Conservation (phyloP, 2,329 filamentous ascomycete species). For the Venturia aucupariae region DNA sequence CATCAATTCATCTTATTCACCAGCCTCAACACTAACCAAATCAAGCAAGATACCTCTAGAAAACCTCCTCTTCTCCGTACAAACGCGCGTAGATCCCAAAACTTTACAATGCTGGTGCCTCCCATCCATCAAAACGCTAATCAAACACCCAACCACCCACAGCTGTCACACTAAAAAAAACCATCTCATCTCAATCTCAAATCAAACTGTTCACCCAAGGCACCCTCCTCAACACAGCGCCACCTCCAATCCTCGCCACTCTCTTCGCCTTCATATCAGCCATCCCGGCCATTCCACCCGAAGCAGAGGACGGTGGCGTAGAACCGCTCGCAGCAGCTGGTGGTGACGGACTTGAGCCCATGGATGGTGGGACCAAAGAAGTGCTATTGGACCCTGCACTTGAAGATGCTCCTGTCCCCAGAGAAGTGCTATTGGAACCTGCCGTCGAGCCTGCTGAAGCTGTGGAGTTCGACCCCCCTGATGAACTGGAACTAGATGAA, state of each 20-base stretch:
- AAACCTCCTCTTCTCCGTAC: too few species aligned
- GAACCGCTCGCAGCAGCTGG: neutral
- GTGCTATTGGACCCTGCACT: neutral
- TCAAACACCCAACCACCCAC: neutral
- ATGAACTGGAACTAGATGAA: neutral
- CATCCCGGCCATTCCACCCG: neutral
- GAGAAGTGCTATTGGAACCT: neutral
- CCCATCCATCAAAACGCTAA: neutral
- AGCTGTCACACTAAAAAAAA: too few species aligned
- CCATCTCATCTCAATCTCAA: neutral
- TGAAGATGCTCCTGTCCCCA: neutral
- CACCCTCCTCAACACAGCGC: neutral
- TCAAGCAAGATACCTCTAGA: too few species aligned
- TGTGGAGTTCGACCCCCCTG: neutral
- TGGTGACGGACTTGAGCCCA: neutral
- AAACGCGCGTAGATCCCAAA: too few species aligned
- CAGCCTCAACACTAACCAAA: too few species aligned
- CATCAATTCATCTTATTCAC: too few species aligned
- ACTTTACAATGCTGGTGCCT: neutral
- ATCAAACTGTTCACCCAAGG: neutral
- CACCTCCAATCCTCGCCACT: neutral
- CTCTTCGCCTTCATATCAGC: neutral
- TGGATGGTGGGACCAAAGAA: neutral
- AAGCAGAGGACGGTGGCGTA: neutral
- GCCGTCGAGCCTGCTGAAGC: neutral